Evolutionary conservation across 306 rosid species (phyloP).

Genomic region (Fragaria iinumae): DNA sequence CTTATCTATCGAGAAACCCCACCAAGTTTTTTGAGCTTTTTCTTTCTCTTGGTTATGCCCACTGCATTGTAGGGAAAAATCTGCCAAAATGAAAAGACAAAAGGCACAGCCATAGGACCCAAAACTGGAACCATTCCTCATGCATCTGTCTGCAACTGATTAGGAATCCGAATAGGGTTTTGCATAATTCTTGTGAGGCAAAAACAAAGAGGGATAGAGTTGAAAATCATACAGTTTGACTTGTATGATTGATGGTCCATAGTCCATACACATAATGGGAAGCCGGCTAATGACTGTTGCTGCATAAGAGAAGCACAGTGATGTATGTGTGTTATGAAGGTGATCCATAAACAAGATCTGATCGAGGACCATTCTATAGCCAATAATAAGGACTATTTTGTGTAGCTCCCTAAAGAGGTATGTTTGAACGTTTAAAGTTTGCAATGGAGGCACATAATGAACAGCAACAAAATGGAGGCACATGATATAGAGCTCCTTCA

Average conservation of each 20-base stretch:
- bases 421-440: neutral
- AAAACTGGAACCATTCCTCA: slow-evolving; percentile 1
- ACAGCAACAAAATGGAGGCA: neutral
- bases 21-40: neutral
- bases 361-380: neutral
- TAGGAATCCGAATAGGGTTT: too few relatives aligned
- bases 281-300: neutral
- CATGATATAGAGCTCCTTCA: neutral
- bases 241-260: neutral
- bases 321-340: neutral
- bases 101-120: slow-evolving; percentile 9
- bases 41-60: neutral
- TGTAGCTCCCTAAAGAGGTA: neutral
- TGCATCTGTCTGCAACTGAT: slow-evolving; percentile 3
- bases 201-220: neutral
- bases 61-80: slow-evolving; percentile 1
- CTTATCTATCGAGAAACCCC: neutral
- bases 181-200: neutral
- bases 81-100: neutral
- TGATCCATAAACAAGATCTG: neutral
- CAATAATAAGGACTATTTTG: neutral
- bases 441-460: neutral
- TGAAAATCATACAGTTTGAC: neutral
- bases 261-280: neutral
- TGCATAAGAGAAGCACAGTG: neutral